A percentile compares a stretch with the other conserved stretches of the same genome.
Evolutionary conservation across 164 flowering plant genomes (phyloP).

Genomic region (Sedum album): DNA sequence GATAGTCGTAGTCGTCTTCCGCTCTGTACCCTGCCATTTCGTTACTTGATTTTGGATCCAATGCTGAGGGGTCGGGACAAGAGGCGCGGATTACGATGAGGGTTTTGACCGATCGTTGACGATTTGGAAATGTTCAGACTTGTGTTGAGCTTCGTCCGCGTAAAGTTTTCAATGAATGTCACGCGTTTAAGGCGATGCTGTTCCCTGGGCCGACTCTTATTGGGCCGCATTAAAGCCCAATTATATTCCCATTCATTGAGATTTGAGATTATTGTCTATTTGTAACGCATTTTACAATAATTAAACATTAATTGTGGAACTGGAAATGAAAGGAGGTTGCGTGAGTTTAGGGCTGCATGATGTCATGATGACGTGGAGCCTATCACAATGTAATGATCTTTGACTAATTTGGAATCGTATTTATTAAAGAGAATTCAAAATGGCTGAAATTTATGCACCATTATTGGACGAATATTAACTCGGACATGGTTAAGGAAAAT

Average conservation of each 20-base stretch:
- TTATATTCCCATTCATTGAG: too few relatives aligned
- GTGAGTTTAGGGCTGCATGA: background rate
- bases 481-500: too few relatives aligned
- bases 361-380: too few relatives aligned
- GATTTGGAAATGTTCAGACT: background rate
- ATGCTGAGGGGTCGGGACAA: background rate
- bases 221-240: too few relatives aligned
- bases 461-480: too few relatives aligned
- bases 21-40: conserved; percentile 53
- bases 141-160: too few relatives aligned
- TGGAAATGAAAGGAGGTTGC: too few relatives aligned
- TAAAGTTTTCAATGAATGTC: background rate
- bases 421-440: too few relatives aligned
- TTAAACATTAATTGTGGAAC: background rate
- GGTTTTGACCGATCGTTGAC: conserved; percentile 7
- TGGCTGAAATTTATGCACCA: background rate
- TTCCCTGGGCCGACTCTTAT: background rate
- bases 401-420: background rate
- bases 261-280: too few relatives aligned
- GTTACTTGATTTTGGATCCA: background rate
- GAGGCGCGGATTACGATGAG: background rate
- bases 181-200: background rate
- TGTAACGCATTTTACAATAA: background rate
- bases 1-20: conserved; percentile 63
- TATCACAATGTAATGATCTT: too few relatives aligned